phyloP scores from a whole-genome alignment of 2,329 filamentous ascomycete genomes.

The Hymenotorrendiella dingleyae region DNA sequence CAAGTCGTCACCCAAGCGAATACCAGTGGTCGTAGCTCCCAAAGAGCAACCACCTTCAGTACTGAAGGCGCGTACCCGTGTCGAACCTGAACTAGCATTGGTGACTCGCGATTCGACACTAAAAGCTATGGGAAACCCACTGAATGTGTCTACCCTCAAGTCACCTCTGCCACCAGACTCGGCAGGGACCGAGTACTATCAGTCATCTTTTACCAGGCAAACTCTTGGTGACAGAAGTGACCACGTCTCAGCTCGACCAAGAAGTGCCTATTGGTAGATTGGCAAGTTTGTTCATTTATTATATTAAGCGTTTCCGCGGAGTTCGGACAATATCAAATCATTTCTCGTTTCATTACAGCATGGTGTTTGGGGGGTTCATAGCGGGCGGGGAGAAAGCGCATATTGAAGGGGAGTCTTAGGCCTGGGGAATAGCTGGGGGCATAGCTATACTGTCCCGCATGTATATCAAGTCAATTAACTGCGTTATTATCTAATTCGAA shows the following conservation, averaged over 20 bases:
- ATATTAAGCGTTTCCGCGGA: too few species aligned
- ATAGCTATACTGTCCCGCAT: too few species aligned
- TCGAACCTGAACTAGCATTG: neutral
- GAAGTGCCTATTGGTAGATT: constrained; percentile 18
- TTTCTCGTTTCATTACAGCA: constrained; percentile 3
- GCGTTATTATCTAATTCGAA: too few species aligned
- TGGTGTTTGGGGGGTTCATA: constrained; percentile 2
- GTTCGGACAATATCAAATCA: too few species aligned
- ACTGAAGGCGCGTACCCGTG: neutral
- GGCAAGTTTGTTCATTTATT: too few species aligned
- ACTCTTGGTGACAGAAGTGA: constrained; percentile 9
- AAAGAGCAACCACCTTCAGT: neutral
- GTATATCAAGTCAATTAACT: too few species aligned
- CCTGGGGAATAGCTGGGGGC: too few species aligned
- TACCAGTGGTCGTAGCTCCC: neutral
- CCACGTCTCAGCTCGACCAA: constrained; percentile 11
- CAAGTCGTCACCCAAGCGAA: neutral
- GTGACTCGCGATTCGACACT: neutral
- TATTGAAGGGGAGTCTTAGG: neutral
- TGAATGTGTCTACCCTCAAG: neutral
- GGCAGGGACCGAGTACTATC: constrained; percentile 5
- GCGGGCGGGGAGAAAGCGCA: neutral
- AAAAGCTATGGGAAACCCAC: neutral
- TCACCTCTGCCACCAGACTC: constrained; percentile 12
- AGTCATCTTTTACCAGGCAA: constrained; percentile 8